Evolutionary conservation across 2,329 filamentous ascomycete species (phyloP), one percentile per base, ranked within the genome.

Genomic region (Fusarium subtropicale): DNA sequence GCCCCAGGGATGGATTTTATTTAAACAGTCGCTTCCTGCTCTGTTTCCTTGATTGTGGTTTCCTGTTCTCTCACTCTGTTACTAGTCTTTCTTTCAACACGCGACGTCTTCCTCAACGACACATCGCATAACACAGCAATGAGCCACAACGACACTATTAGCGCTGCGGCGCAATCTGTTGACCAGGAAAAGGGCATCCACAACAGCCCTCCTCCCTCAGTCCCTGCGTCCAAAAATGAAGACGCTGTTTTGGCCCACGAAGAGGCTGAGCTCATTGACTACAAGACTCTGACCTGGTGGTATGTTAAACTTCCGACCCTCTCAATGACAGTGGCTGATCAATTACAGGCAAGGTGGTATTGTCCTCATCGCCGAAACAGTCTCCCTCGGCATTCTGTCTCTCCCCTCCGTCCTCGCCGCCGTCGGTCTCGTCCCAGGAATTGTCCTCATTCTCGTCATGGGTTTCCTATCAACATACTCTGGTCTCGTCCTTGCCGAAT

Each of bases 391-490:
- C 1, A 82, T 84, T 76, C 91, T 93, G 81, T 92, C 90, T 1
- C 92, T 93, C 65, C 91, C 91, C 1, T 92, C 89, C 75, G 92
- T 91, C 0, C 89, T 93, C 75, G 90, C 91, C 4, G 81, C 90
- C 15, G 83, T 93, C 44, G 91, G 91, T 6, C 83, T 93, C 16
- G 89, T 91, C 3, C 91, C 91, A 0, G 91, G 91, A n/a, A 81
- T 94, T 56, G 86, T 92, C 64, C 76, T 93, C 75, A 93, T 92
- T 44, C 84, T 93, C 65, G 85, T 91, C 28, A 86, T 82, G 53
- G 82, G 91, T 46, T 85, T 90, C 18, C 80, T 93, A 4, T 93
- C 92, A 73, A 92, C 91, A 2, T 93, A 82, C 69, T 83, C 82
- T 0, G 81, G 91, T 15, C 74, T 82, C 13, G 76, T 79, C 44